Evolutionary conservation across 345 rosid genomes (phyloP).

Genomic region (Salix caprea): DNA sequence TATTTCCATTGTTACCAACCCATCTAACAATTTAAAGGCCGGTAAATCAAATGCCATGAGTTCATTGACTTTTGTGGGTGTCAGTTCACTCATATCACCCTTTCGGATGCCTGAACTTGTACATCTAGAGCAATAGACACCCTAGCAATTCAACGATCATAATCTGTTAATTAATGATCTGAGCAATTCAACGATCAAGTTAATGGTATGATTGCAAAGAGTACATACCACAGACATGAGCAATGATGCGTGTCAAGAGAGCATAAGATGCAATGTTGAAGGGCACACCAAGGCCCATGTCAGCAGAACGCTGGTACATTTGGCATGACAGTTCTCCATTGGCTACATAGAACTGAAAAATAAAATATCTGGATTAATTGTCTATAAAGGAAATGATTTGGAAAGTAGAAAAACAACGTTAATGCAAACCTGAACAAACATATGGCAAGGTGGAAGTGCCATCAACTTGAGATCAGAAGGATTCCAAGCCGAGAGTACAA

Average conservation of each 20-base stretch:
- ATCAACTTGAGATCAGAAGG: constrained; percentile 86
- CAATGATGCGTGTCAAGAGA: constrained; percentile 82
- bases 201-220: background rate
- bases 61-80: background rate
- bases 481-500: constrained; percentile 94
- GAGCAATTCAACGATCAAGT: too few species aligned
- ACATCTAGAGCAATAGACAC: background rate
- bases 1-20: background rate
- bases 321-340: constrained; percentile 92
- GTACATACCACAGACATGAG: constrained; percentile 84
- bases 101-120: background rate
- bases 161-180: background rate
- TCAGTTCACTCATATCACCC: background rate
- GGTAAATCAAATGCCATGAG: background rate
- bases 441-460: constrained; percentile 99
- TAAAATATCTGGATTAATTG: background rate
- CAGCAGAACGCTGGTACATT: constrained; percentile 97
- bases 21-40: background rate
- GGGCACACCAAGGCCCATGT: constrained; percentile 97
- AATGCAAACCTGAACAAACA: constrained; percentile 81
- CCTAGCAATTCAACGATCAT: background rate
- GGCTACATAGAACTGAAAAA: constrained; percentile 75
- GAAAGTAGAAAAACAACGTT: background rate
- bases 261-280: constrained; percentile 95
- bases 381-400: background rate